A percentile compares a stretch with the other conserved stretches of the same genome.
Evolutionary conservation across 2,329 filamentous ascomycete species (phyloP).

Genomic region (Fusarium sp.): DNA sequence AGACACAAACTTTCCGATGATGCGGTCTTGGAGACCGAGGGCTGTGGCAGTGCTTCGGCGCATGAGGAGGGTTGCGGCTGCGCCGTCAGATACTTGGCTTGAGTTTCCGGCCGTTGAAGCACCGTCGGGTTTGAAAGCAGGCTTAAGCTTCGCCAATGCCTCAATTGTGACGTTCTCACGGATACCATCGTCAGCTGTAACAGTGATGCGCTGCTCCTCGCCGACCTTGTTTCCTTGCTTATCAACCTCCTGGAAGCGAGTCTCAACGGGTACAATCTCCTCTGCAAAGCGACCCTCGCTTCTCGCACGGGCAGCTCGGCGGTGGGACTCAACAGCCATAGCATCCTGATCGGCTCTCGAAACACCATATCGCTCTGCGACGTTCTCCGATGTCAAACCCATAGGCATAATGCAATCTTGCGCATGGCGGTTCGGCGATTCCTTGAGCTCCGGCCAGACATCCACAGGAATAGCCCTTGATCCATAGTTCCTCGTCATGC

Average conservation of each 20-base stretch:
- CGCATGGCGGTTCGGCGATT: constrained; percentile 74
- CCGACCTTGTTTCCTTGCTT: constrained; percentile 68
- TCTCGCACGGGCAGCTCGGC: constrained; percentile 77
- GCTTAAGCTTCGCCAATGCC: constrained; percentile 82
- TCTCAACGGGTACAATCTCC: constrained; percentile 85
- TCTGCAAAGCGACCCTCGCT: constrained; percentile 75
- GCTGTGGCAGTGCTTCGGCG: constrained; percentile 80
- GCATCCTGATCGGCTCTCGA: constrained; percentile 81
- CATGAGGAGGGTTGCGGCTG: constrained; percentile 86
- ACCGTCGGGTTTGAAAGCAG: constrained; percentile 82
- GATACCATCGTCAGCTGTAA: constrained; percentile 86
- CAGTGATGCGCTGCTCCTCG: constrained; percentile 70
- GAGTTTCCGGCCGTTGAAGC: constrained; percentile 87
- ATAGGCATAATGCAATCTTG: constrained; percentile 93
- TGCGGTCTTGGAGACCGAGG: constrained; percentile 74
- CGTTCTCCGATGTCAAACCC: constrained; percentile 91
- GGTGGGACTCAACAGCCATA: constrained; percentile 81
- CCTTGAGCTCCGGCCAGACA: constrained; percentile 78
- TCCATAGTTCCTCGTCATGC: constrained; percentile 94
- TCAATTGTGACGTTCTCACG: constrained; percentile 74
- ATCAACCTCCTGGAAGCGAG: constrained; percentile 72
- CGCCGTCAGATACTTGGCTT: constrained; percentile 88
- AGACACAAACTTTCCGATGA: constrained; percentile 86
- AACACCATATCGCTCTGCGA: constrained; percentile 81
- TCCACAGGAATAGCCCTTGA: constrained; percentile 84